phyloP scores from a whole-genome alignment of 306 rosid genomes.

The Arachis stenosperma region DNA sequence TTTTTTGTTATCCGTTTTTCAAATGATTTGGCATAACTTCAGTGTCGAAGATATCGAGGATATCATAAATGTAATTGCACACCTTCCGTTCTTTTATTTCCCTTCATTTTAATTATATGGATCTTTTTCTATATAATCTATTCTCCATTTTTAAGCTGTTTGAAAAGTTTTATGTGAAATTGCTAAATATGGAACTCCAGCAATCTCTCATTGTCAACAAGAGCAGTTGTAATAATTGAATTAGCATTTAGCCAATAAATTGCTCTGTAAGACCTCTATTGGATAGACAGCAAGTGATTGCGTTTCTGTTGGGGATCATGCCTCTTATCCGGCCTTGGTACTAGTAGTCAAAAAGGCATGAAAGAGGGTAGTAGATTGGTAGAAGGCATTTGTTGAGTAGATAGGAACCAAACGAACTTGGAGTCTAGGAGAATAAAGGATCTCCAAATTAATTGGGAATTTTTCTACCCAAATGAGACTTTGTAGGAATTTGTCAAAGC shows the following conservation, averaged over 20 bases:
- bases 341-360: too few species aligned
- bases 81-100: neutral
- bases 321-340: too few species aligned
- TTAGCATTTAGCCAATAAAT: neutral
- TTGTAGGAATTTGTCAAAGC: too few species aligned
- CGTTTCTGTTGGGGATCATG: too few species aligned
- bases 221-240: neutral
- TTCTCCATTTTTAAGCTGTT: neutral
- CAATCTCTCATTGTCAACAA: slow-evolving; percentile 2
- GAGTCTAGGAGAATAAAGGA: too few species aligned
- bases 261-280: neutral
- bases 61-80: neutral
- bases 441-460: too few species aligned
- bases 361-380: too few species aligned
- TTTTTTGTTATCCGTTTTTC: neutral
- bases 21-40: neutral
- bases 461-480: too few species aligned
- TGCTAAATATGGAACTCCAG: neutral
- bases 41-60: neutral
- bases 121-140: neutral
- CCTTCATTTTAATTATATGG: neutral
- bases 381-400: too few species aligned
- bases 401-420: too few species aligned
- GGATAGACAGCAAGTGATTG: neutral
- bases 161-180: neutral